Base-by-base conservation (phyloP, 108 stramenopile genomes). In the Nitzschia putrida region DNA sequence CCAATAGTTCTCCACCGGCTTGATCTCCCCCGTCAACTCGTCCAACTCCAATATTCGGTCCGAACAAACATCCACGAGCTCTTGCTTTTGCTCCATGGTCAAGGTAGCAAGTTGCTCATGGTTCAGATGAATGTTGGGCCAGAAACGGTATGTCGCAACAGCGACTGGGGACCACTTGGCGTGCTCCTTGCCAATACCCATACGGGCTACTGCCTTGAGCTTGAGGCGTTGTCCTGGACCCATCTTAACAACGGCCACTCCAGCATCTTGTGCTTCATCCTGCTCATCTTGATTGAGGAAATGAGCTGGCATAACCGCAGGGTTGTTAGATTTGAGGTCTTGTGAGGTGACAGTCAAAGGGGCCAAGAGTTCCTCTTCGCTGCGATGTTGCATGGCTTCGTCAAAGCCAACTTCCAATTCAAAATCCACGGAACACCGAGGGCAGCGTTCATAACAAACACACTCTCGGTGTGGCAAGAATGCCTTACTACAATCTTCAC, bases 91-190 rank as follows among this genome's bases (percentile, higher is more conserved):
- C 57, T 95, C 93, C 73, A 87, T 71, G 16, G 93, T 89, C 51
- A 99, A 76, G 73, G 83, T 88, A 50, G 86, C 83, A 52, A 84
- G 74, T 59, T 86, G 85, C 59, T 96, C 96, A 44, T 96, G 80
- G 64, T 97, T 96, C 67, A 98, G 83, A 20, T 80, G 82, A 47
- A 98, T 92, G 54, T 88, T 80, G 24, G 97, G 97, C 82, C 93
- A 95, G 66, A 94, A 96, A 26, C 95, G 85, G 61, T 95, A 97
- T 8, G 96, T 96, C 7, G 95, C 97, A 20, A 95, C 94, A 2
- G 92, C 93, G 13, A 98, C 97, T 5, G 98, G 97, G 53, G 85
- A 91, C 97, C 97, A 99, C 80, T 99, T 99, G 61, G 97, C 94
- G 68, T 99, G 98, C 80, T 98, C 97, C 73, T 97, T 98, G 59